These are phyloP conservation scores for Lepidium sativum DNA, from an alignment of 345 rosid species.

Conservation along the genomic window DNA sequence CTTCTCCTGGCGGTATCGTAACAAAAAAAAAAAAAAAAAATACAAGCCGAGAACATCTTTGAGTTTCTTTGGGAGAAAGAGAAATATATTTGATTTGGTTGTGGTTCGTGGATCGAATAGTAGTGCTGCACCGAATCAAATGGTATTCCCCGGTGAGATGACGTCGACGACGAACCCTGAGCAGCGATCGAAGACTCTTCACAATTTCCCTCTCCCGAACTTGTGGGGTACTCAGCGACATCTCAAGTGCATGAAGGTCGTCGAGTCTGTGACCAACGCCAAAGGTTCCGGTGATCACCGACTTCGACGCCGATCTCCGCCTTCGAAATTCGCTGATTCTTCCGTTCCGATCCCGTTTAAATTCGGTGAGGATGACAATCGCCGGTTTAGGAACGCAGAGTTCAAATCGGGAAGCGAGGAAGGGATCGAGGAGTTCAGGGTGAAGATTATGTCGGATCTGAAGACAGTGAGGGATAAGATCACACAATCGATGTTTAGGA, in stretches of 20 bases:
- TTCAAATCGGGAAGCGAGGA: slow-evolving; percentile 32
- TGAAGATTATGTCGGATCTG: slow-evolving; percentile 49
- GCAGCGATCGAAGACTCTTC: slow-evolving; percentile 48
- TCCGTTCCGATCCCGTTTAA: slow-evolving; percentile 9
- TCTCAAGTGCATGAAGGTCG: slow-evolving; percentile 50
- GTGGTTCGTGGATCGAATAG: neutral
- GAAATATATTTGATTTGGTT: neutral
- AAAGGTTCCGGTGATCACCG: slow-evolving; percentile 24
- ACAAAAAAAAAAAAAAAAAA: neutral
- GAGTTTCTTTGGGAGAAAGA: neutral
- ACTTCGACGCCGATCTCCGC: slow-evolving; percentile 35
- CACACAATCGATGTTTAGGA: slow-evolving; percentile 32
- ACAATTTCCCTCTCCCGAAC: slow-evolving; percentile 51
- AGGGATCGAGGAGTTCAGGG: slow-evolving; percentile 69
- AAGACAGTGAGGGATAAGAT: slow-evolving; percentile 42
- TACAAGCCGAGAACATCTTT: neutral
- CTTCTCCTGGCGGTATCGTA: slow-evolving; percentile 35
- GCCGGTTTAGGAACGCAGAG: slow-evolving; percentile 6
- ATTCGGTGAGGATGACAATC: neutral
- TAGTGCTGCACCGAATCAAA: slow-evolving; percentile 25
- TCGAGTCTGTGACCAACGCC: neutral
- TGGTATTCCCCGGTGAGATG: slow-evolving; percentile 34
- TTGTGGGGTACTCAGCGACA: slow-evolving; percentile 53
- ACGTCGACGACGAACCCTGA: slow-evolving; percentile 35
- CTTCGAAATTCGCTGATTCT: slow-evolving; percentile 17